phyloP scores from a whole-genome alignment of 2,329 filamentous ascomycete genomes.

The Stagonosporopsis vannaccii region DNA sequence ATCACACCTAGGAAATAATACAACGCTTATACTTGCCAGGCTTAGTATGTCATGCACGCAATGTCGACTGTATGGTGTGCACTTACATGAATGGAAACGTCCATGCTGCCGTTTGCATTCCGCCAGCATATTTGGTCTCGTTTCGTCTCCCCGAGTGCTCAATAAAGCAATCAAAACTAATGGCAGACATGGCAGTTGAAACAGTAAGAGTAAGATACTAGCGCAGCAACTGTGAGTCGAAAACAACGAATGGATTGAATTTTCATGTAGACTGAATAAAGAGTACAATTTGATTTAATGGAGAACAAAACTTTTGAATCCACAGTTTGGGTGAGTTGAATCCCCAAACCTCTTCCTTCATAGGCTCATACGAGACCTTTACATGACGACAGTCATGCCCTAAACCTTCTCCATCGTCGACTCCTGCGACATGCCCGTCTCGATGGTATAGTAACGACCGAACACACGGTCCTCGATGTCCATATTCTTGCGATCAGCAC shows the following conservation, averaged over 20 bases:
- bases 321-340: conserved; percentile 11
- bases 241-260: not conserved
- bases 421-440: conserved; percentile 1
- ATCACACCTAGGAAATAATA: no score
- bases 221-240: not conserved
- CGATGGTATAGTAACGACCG: conserved; percentile 13
- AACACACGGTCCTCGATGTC: conserved; percentile 17
- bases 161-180: no score
- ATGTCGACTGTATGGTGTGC: no score
- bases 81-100: no score
- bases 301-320: not conserved
- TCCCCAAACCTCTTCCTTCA: not conserved
- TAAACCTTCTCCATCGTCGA: conserved; percentile 10
- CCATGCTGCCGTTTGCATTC: no score
- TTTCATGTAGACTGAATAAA: not conserved
- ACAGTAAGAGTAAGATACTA: no score
- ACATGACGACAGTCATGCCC: no score
- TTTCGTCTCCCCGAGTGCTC: no score
- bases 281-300: not conserved
- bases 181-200: no score
- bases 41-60: no score
- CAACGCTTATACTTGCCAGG: no score
- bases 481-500: conserved; percentile 2
- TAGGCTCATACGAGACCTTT: not conserved
- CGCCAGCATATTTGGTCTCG: no score